Conservation (phyloP, 2,329 filamentous ascomycete genomes). For the Trichoderma harzianum region DNA sequence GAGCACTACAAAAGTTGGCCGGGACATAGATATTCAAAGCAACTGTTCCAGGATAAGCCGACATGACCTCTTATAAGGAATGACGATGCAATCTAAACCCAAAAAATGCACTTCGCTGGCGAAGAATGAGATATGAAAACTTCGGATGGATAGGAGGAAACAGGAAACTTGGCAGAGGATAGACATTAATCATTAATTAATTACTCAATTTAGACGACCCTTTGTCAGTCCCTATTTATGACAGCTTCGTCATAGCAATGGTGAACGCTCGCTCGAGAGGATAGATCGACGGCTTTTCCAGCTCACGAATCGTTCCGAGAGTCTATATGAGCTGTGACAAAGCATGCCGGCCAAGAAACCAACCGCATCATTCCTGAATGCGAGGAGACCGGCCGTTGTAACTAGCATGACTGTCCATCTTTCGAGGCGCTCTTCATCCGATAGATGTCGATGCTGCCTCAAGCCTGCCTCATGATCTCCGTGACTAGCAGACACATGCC, state of each 20-base stretch:
- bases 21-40: slow-evolving; percentile 2
- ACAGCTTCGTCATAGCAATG: slow-evolving; percentile 29
- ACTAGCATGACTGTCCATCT: slow-evolving; percentile 89
- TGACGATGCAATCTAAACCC: background rate
- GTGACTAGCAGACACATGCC: slow-evolving; percentile 52
- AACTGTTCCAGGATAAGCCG: slow-evolving; percentile 7
- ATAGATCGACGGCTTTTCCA: slow-evolving; percentile 30
- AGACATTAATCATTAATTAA: slow-evolving; percentile 1
- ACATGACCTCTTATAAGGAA: background rate
- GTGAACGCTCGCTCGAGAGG: slow-evolving; percentile 28
- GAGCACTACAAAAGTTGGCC: slow-evolving; percentile 25
- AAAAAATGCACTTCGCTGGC: background rate
- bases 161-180: background rate
- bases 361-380: slow-evolving; percentile 85
- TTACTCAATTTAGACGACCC: background rate
- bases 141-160: background rate
- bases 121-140: background rate
- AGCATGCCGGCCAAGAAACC: slow-evolving; percentile 80
- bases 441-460: slow-evolving; percentile 51
- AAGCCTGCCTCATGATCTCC: slow-evolving; percentile 30
- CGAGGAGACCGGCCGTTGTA: slow-evolving; percentile 76
- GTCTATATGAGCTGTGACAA: slow-evolving; percentile 67
- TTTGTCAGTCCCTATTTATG: background rate
- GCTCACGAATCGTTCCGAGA: slow-evolving; percentile 42
- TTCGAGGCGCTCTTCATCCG: slow-evolving; percentile 66